Conservation (phyloP, 805 yeast genomes). For the Ogataea nitratoaversa region DNA sequence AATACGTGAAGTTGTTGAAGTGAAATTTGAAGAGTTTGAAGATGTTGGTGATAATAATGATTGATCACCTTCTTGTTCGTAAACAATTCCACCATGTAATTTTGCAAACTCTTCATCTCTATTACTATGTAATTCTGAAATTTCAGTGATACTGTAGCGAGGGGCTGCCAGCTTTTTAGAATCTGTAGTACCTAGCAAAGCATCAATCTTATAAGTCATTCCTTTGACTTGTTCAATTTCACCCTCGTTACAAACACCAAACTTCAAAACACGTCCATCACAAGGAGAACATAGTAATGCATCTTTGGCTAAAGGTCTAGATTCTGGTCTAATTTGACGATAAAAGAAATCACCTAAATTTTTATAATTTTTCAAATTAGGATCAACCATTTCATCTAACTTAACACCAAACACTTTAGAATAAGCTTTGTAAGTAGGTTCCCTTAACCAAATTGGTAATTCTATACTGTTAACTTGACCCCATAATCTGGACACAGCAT, state of each 20-base stretch:
- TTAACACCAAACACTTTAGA: conserved; percentile 82
- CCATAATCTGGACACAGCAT: conserved; percentile 90
- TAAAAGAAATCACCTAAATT: conserved; percentile 91
- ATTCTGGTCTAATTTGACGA: conserved; percentile 71
- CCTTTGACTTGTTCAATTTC: conserved; percentile 97
- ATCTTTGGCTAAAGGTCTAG: conserved; percentile 67
- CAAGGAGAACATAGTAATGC: conserved; percentile 80
- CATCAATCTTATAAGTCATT: conserved; percentile 84
- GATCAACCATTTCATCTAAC: conserved; percentile 82
- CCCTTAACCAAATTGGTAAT: conserved; percentile 84
- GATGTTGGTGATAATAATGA: conserved; percentile 29
- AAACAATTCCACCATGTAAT: conserved; percentile 31
- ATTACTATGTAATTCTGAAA: conserved; percentile 15
- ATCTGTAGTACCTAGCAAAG: conserved; percentile 64
- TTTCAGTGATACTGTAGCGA: conserved; percentile 42
- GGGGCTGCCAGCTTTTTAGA: conserved; percentile 52
- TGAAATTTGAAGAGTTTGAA: conserved; percentile 1
- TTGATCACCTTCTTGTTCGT: conserved; percentile 68
- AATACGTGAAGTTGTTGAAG: conserved; percentile 25
- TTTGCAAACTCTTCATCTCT: conserved; percentile 16
- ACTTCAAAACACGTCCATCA: conserved; percentile 85
- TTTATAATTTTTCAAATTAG: conserved; percentile 65
- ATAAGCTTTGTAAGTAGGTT: conserved; percentile 75
- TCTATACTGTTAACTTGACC: conserved; percentile 81
- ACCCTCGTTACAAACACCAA: conserved; percentile 71